Evolutionary conservation across 352 stramenopile species (phyloP).

Genomic region (Globisporangium lucens): DNA sequence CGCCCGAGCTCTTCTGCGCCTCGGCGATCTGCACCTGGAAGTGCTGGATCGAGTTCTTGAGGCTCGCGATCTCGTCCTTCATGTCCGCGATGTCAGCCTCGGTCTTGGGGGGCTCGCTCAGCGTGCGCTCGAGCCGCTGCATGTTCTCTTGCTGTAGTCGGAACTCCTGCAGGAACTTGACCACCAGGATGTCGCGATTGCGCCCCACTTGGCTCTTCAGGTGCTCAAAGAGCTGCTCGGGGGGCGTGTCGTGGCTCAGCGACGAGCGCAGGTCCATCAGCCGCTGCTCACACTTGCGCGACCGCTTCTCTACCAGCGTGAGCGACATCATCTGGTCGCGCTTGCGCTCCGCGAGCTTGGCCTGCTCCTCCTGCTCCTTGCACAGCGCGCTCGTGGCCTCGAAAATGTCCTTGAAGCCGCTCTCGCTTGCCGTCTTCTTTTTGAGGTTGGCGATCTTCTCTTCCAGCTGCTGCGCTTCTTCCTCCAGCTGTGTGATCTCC

Average conservation of each 20-base stretch:
- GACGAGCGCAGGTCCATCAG: constrained; percentile 72
- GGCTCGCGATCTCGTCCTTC: constrained; percentile 72
- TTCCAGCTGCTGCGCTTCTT: constrained; percentile 87
- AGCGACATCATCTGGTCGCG: constrained; percentile 86
- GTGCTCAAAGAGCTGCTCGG: constrained; percentile 88
- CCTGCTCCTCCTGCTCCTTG: constrained; percentile 93
- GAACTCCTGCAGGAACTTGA: constrained; percentile 80
- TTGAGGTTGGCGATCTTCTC: constrained; percentile 91
- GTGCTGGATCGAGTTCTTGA: constrained; percentile 60
- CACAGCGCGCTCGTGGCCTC: constrained; percentile 88
- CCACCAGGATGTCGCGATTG: constrained; percentile 63
- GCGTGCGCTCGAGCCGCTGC: constrained; percentile 62
- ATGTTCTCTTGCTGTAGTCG: constrained; percentile 70
- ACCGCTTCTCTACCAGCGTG: constrained; percentile 78
- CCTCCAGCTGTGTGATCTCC: constrained; percentile 91
- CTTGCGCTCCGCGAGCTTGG: constrained; percentile 87
- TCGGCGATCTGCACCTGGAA: constrained; percentile 77
- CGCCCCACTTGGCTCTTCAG: constrained; percentile 73
- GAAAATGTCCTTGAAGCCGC: constrained; percentile 88
- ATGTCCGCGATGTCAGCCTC: constrained; percentile 87
- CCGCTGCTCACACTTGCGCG: constrained; percentile 66
- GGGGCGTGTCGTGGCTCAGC: constrained; percentile 67
- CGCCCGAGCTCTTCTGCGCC: constrained; percentile 50
- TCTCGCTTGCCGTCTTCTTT: constrained; percentile 80
- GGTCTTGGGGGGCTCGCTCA: constrained; percentile 78